Evolutionary conservation across 345 rosid genomes (phyloP), one percentile per base, ranked within the genome.

Genomic region (Brassica incana): DNA sequence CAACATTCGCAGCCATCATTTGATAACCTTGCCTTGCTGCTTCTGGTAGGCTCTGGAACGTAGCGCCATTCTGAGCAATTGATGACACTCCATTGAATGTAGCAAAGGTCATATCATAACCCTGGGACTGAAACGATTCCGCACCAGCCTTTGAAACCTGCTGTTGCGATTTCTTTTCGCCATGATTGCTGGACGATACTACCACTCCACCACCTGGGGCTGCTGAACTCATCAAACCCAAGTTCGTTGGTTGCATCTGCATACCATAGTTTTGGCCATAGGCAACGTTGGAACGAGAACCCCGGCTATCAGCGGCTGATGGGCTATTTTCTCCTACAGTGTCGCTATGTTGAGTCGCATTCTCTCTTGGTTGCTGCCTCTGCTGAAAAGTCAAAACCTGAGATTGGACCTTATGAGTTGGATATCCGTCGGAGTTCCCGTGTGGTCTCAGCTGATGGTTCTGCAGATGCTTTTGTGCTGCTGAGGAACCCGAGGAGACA

Each of bases 81-180:
- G 95, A 86, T 15, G 99, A 85, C 48, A 93, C 80, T 62, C 97
- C 94, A 80, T 83, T 90, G 38, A 89, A 81, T 20, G 97, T 78
- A 6, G 91, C 83, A 84, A 90, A 90, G 16, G 98, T 88, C 97
- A 96, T 85, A 16, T 95, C 94, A 87, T 89, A 90, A 71, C 95
- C 85, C 81, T 85, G 97, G 56, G 97, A 83, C 0, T 80, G 78
- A 4, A 86, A 74, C 6, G 90, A 72, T 54, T 96, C 99, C 35
- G 69, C 80, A 35, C 92, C 93, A 38, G 88, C 80, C 77, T 88
- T 93, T 2, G 92, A 75, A 33, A 80, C 82, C 73, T 67, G 80
- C 43, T 86, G 95, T 43, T 86, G 82, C 23, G 82, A 83, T 80
- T 90, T 91, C 97, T 88, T 91, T 56, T 90, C 99, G 65, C 85